Base-by-base conservation (phyloP, 768 basidiomycete genomes). In the Baorangia bicolor region DNA sequence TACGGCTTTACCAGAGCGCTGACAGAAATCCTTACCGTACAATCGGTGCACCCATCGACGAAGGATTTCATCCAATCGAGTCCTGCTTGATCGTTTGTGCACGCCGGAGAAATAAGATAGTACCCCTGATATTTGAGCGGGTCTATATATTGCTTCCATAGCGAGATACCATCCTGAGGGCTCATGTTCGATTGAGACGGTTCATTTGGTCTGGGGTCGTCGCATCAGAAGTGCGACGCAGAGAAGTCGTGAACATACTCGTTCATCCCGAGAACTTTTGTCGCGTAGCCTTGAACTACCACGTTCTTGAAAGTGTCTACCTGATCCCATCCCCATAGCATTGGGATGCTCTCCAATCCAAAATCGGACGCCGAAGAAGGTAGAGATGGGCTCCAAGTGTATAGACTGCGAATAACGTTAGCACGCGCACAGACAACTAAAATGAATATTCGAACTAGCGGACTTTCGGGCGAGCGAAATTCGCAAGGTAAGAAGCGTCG, bases 311-410 rank as follows among this genome's bases (percentile, higher is more conserved):
- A 88, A 16, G 80, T 75, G 8, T 50, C 57, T 25, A 77, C 65
- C 51, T 88, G 77, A 28, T 79, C 75, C 8, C 67, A 60, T 57
- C 88, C 85, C 90, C 90, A 92, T 1, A 92, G 69, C 88, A 90
- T 90, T 40, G 89, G 82, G 43, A 81, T 75, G 59, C 74, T 83
- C 11, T 78, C 70, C 37, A 86, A 67, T n/a, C 84, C 86, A 49
- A 80, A 70, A 6, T 65, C 31, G 14, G 75, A 71, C 2, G 77
- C 73, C 1, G 64, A 59, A n/a, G 59, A 51, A 21, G 86, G 81
- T 45, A 73, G 72, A 58, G 65, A 72, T 12, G 86, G 79, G 35
- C 78, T 76, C 92, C 93, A 94, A 31, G 82, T 85, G 70, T 90
- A 91, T 49, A 88, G 59, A 23, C 78, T 79, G 41, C 5, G 5